These are phyloP conservation scores for Termitomyces eurrhizus DNA, from an alignment of 768 basidiomycete genomes.

Conservation along the genomic window DNA sequence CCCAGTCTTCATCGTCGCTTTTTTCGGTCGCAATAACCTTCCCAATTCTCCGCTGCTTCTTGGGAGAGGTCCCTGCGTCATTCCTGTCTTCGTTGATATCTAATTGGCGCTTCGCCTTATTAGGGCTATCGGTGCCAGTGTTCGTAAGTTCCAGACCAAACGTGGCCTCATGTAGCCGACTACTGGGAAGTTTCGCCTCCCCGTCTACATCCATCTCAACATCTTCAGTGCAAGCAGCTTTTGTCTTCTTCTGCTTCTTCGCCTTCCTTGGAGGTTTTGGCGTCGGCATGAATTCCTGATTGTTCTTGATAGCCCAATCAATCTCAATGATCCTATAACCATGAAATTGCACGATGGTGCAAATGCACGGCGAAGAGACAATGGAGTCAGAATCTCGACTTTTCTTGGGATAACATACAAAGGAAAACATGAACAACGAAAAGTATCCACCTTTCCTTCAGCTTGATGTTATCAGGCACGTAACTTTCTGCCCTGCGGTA, in stretches of 20 bases:
- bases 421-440: constrained; percentile 64
- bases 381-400: constrained; percentile 40
- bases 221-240: constrained; percentile 22
- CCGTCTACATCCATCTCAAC: constrained; percentile 26
- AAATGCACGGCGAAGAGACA: constrained; percentile 22
- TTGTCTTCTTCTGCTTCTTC: constrained; percentile 31
- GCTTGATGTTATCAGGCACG: constrained; percentile 82
- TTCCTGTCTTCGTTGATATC: constrained; percentile 24
- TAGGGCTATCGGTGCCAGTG: constrained; percentile 27
- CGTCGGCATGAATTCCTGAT: constrained; percentile 54
- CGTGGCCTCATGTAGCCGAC: constrained; percentile 19
- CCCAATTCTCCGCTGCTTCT: constrained; percentile 27
- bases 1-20: constrained; percentile 30
- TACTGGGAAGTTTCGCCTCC: constrained; percentile 5
- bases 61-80: constrained; percentile 26
- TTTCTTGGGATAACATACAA: constrained; percentile 44
- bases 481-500: constrained; percentile 81
- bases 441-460: constrained; percentile 85
- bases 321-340: constrained; percentile 73
- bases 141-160: constrained; percentile 46
- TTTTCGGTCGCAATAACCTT: constrained; percentile 18
- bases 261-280: constrained; percentile 42
- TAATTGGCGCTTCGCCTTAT: constrained; percentile 34
- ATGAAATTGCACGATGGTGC: constrained; percentile 20
- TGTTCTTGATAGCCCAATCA: constrained; percentile 71